A percentile compares a stretch with the other conserved stretches of the same genome.
Evolutionary conservation across 1,284 basidiomycete species (phyloP).

Genomic region (Trametes hirsuta): DNA sequence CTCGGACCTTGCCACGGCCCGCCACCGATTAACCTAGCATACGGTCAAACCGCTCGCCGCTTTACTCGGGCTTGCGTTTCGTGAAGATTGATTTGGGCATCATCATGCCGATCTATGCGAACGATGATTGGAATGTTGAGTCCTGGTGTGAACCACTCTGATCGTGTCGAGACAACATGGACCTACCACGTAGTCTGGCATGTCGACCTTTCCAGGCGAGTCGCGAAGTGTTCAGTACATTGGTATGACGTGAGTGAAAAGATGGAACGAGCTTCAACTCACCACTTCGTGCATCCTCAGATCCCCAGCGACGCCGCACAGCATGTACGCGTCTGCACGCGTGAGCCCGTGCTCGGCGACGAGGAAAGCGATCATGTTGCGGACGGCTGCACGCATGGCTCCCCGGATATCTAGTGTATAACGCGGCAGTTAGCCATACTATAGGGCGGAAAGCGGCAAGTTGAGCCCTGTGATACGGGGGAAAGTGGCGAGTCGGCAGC

Average conservation of each 20-base stretch:
- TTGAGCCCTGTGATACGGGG: too few species aligned
- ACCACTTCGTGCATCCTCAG: conserved; percentile 66
- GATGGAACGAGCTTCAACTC: conserved; percentile 27
- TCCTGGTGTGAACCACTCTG: background rate
- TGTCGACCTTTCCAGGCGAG: conserved; percentile 51
- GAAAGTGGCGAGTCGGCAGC: too few species aligned
- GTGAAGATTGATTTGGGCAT: conserved; percentile 45
- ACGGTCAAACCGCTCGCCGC: too few species aligned
- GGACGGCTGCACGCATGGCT: conserved; percentile 56
- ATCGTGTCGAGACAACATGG: background rate
- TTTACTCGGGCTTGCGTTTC: background rate
- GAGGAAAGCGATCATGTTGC: conserved; percentile 59
- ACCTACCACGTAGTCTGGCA: conserved; percentile 67
- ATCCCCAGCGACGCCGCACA: conserved; percentile 64
- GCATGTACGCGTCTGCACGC: conserved; percentile 56
- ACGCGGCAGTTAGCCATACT: too few species aligned
- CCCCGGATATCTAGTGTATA: conserved; percentile 48
- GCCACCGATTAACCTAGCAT: too few species aligned
- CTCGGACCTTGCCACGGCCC: too few species aligned
- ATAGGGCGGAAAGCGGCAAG: too few species aligned
- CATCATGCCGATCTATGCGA: conserved; percentile 50
- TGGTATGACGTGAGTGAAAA: background rate
- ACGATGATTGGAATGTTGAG: background rate
- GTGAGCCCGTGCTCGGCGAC: conserved; percentile 44
- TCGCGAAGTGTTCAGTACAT: background rate